A percentile compares a stretch with the other conserved stretches of the same genome.
phyloP scores from a whole-genome alignment of 169 alveolate genomes.

The Ichthyophthirius multifiliis region DNA sequence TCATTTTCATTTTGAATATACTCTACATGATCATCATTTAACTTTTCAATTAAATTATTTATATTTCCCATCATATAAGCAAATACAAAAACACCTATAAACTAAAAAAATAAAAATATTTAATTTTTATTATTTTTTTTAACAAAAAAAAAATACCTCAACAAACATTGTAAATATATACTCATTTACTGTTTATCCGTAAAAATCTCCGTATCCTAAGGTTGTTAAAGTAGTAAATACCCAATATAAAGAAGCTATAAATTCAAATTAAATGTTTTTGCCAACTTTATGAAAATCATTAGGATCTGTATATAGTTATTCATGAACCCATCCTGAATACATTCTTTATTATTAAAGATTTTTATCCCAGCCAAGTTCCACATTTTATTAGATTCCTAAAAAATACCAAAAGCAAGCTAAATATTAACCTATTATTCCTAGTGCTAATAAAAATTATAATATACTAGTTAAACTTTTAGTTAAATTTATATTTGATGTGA shows the following conservation, averaged over 20 bases:
- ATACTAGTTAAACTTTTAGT: background rate
- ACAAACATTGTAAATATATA: conserved; percentile 4
- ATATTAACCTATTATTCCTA: background rate
- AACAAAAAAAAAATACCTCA: background rate
- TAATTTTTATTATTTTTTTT: background rate
- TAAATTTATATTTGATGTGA: background rate
- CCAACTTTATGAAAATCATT: background rate
- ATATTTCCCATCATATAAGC: conserved; percentile 12
- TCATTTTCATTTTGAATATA: conserved; percentile 3
- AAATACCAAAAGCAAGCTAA: conserved; percentile 2
- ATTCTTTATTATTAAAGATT: background rate
- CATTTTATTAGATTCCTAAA: background rate
- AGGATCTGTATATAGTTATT: background rate
- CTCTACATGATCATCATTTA: conserved; percentile 2
- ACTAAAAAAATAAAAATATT: background rate
- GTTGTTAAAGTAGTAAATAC: background rate
- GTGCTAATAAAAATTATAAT: background rate
- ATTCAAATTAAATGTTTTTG: background rate
- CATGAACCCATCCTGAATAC: background rate
- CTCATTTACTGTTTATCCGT: background rate
- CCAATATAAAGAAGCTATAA: background rate
- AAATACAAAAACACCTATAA: background rate
- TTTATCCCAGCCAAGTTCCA: background rate
- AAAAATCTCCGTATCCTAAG: background rate
- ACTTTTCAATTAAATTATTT: background rate